Conservation (phyloP, 805 yeast species). For the Dipodascus albidus region DNA sequence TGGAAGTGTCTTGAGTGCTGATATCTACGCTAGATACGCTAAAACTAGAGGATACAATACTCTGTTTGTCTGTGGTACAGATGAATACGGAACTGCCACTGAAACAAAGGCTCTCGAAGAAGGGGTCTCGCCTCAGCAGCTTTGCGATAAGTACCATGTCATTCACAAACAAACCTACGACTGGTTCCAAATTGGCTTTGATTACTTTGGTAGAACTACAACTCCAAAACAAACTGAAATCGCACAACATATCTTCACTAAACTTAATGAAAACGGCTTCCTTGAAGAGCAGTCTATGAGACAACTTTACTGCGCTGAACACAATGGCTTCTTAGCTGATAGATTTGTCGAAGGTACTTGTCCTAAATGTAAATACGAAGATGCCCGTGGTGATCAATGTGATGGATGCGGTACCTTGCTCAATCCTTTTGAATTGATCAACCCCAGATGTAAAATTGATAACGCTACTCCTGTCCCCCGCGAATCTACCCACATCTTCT, state of each 20-base stretch:
- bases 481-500: constrained; percentile 75
- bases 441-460: constrained; percentile 94
- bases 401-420: constrained; percentile 87
- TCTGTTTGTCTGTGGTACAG: constrained; percentile 89
- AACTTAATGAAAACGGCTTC: constrained; percentile 62
- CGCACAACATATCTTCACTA: constrained; percentile 83
- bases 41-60: constrained; percentile 84
- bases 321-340: constrained; percentile 87
- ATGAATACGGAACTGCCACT: constrained; percentile 98
- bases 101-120: constrained; percentile 97
- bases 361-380: constrained; percentile 89
- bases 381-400: constrained; percentile 99
- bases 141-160: constrained; percentile 83
- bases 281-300: constrained; percentile 80
- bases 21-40: constrained; percentile 81
- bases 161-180: constrained; percentile 85
- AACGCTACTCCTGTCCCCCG: constrained; percentile 68
- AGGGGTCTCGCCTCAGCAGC: constrained; percentile 71
- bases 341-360: constrained; percentile 96
- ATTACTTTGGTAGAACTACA: constrained; percentile 93
- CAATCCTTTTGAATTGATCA: constrained; percentile 84
- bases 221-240: constrained; percentile 86
- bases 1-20: constrained; percentile 92
- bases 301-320: constrained; percentile 85
- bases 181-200: constrained; percentile 95